Percentiles rank a stretch among this genome's conserved stretches.
Evolutionary conservation across 108 stramenopile species (phyloP).

Genomic region (Cafeteria roenbergensis): DNA sequence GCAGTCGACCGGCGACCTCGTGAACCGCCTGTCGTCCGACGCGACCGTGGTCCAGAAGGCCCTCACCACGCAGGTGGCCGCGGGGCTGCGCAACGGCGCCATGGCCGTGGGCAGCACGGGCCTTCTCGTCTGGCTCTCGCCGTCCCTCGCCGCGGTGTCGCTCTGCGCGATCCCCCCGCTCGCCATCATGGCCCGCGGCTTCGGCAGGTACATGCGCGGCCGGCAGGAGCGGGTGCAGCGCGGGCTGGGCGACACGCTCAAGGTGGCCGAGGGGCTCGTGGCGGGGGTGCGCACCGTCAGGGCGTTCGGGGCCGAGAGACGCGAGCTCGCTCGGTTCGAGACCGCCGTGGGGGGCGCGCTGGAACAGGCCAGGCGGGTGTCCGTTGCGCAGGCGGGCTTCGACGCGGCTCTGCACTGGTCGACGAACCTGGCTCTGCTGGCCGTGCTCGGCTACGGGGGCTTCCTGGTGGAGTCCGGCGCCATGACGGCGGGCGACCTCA

Average conservation of each 20-base stretch:
- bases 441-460: slow-evolving; percentile 62
- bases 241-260: slow-evolving; percentile 11
- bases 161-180: slow-evolving; percentile 57
- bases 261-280: slow-evolving; percentile 55
- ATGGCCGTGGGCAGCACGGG: slow-evolving; percentile 37
- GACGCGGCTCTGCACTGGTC: slow-evolving; percentile 58
- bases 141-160: slow-evolving; percentile 53
- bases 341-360: slow-evolving; percentile 44
- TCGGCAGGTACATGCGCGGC: slow-evolving; percentile 5
- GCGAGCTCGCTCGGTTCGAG: slow-evolving; percentile 49
- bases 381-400: slow-evolving; percentile 51
- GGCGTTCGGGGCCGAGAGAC: slow-evolving; percentile 52
- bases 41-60: slow-evolving; percentile 53
- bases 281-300: slow-evolving; percentile 52
- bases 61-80: slow-evolving; percentile 59
- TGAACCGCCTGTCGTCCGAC: slow-evolving; percentile 63
- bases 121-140: slow-evolving; percentile 59
- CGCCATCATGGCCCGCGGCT: slow-evolving; percentile 32
- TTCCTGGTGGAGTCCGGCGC: slow-evolving; percentile 47
- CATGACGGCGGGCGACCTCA: slow-evolving; percentile 59
- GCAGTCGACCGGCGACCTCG: slow-evolving; percentile 54
- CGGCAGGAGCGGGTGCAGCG: slow-evolving; percentile 15
- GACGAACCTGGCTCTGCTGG: slow-evolving; percentile 56
- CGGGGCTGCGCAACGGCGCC: slow-evolving; percentile 21
- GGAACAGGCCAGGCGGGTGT: slow-evolving; percentile 47